Conservation (phyloP, 495 filamentous ascomycete genomes). For the Penicillium malachiteum region DNA sequence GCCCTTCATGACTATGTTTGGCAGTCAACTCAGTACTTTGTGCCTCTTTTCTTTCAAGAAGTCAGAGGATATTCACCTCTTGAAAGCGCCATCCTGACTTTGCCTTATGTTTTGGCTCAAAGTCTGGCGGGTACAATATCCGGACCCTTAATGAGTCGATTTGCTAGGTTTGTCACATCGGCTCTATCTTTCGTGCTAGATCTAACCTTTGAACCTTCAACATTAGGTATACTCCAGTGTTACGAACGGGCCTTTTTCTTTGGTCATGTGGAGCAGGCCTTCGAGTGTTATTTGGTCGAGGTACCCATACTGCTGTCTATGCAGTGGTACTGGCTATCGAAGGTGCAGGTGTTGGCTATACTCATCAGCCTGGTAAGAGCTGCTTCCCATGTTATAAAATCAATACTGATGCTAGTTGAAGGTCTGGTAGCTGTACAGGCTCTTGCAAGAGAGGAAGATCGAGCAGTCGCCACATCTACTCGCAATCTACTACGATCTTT, state of each 20-base stretch:
- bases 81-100: conserved; percentile 3
- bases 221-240: background rate
- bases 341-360: conserved; percentile 52
- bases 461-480: conserved; percentile 56
- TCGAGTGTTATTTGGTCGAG: conserved; percentile 43
- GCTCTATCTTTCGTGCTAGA: conserved; percentile 7
- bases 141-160: conserved; percentile 52
- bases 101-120: conserved; percentile 3
- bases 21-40: conserved; percentile 50
- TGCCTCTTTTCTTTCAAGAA: conserved; percentile 50
- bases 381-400: background rate
- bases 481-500: conserved; percentile 58
- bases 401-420: background rate
- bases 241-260: conserved; percentile 4
- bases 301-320: conserved; percentile 43
- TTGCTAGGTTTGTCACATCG: conserved; percentile 30
- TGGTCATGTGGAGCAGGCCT: conserved; percentile 44
- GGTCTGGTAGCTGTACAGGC: conserved; percentile 58
- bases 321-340: conserved; percentile 48
- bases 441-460: conserved; percentile 49
- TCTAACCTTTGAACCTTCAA: conserved; percentile 46
- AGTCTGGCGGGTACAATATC: conserved; percentile 25
- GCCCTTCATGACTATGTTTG: conserved; percentile 39
- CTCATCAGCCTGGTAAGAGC: conserved; percentile 50
- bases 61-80: conserved; percentile 41